Percentiles rank a stretch among this genome's conserved stretches.
phyloP scores from a whole-genome alignment of 176 grass and related monocot genomes.

The Paspalum vaginatum region DNA sequence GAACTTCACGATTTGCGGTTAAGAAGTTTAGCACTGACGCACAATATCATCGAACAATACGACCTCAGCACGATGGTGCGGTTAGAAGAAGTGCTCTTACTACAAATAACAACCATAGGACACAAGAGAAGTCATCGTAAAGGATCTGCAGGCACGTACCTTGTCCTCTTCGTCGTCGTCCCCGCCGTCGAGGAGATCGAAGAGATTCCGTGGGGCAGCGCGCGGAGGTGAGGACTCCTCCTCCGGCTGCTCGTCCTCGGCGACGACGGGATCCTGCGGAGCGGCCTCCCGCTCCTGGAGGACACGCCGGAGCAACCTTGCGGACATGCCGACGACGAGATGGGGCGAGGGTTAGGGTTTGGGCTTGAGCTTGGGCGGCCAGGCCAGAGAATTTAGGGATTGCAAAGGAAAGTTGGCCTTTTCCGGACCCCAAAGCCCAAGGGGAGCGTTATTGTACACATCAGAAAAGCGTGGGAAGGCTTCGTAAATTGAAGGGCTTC shows the following conservation, averaged over 20 bases:
- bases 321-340: conserved; percentile 61
- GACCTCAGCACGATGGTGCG: not conserved
- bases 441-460: not conserved
- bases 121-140: not conserved
- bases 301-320: conserved; percentile 67
- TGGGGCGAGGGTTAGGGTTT: conserved; percentile 54
- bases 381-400: conserved; percentile 34
- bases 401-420: conserved; percentile 16
- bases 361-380: conserved; percentile 13
- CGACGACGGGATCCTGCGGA: conserved; percentile 38
- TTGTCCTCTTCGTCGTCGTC: conserved; percentile 40
- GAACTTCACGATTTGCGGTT: not conserved
- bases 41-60: not conserved
- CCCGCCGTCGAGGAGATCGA: conserved; percentile 75
- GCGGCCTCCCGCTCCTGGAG: conserved; percentile 74
- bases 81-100: not conserved
- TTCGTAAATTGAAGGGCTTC: not conserved
- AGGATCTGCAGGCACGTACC: conserved; percentile 31
- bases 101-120: not conserved
- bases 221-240: conserved; percentile 27
- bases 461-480: not conserved
- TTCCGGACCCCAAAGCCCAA: not conserved
- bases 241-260: conserved; percentile 39
- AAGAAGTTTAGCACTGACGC: conserved; percentile 4
- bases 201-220: conserved; percentile 62